Conservation (phyloP, 1,284 basidiomycete genomes). For the Moesziomyces antarcticus region DNA sequence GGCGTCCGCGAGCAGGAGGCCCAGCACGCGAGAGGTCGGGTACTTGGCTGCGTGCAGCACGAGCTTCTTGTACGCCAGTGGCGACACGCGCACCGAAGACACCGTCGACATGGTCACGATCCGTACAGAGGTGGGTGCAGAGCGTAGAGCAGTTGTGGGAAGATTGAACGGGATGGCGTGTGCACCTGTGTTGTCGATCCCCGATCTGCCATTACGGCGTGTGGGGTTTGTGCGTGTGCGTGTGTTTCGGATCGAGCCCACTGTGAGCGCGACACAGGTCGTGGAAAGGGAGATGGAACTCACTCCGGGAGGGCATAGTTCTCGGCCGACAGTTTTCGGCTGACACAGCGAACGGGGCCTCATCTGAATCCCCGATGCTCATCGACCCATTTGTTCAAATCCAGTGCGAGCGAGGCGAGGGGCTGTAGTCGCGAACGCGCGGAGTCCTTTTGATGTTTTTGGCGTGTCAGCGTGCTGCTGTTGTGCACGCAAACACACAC, state of each 20-base stretch:
- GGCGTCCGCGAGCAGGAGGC: slow-evolving; percentile 30
- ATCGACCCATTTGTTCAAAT: neutral
- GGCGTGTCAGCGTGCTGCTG: slow-evolving; percentile 10
- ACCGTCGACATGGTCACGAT: slow-evolving; percentile 18
- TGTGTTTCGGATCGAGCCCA: slow-evolving; percentile 19
- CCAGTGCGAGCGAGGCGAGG: neutral
- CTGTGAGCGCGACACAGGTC: no score
- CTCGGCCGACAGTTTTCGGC: slow-evolving; percentile 11
- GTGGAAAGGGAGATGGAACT: neutral
- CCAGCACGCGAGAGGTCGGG: slow-evolving; percentile 38
- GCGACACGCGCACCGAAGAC: slow-evolving; percentile 20
- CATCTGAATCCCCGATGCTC: slow-evolving; percentile 15
- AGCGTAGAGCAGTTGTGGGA: neutral
- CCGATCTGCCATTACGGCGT: slow-evolving; percentile 12
- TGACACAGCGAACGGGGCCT: neutral
- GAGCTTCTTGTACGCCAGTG: slow-evolving; percentile 46
- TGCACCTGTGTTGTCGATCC: slow-evolving; percentile 45
- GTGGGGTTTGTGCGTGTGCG: neutral
- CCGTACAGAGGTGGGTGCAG: neutral
- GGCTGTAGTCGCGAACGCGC: slow-evolving; percentile 36
- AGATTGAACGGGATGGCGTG: neutral
- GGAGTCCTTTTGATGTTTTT: slow-evolving; percentile 6
- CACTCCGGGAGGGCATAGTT: neutral
- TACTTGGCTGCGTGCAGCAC: slow-evolving; percentile 45
- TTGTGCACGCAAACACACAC: slow-evolving; percentile 15